phyloP scores from a whole-genome alignment of 352 stramenopile genomes.

The Pythium brassicae region DNA sequence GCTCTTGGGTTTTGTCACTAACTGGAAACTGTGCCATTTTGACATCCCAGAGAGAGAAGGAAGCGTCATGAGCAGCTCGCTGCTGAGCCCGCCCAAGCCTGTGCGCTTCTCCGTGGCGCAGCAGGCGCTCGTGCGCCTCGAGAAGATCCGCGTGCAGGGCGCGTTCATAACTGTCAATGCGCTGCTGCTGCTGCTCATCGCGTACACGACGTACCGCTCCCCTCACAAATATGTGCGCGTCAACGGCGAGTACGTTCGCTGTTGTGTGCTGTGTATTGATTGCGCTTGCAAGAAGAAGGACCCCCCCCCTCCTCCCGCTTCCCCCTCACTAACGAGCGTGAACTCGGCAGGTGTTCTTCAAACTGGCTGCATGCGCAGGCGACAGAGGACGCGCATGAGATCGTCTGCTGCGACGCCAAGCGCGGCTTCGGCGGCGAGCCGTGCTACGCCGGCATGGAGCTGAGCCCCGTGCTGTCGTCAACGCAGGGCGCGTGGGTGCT shows the following conservation, averaged over 20 bases:
- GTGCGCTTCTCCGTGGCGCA: slow-evolving; percentile 28
- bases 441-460: slow-evolving; percentile 67
- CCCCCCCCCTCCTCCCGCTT: not conserved
- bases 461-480: slow-evolving; percentile 43
- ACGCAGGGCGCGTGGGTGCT: slow-evolving; percentile 60
- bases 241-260: slow-evolving; percentile 58
- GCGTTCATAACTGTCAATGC: slow-evolving; percentile 43
- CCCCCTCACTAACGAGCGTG: slow-evolving; percentile 7
- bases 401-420: slow-evolving; percentile 51
- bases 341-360: slow-evolving; percentile 40
- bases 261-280: too few relatives aligned
- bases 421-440: slow-evolving; percentile 27
- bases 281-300: too few relatives aligned
- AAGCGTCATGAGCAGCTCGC: slow-evolving; percentile 1
- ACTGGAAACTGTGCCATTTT: not conserved
- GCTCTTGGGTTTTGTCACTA: not conserved
- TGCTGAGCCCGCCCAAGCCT: slow-evolving; percentile 11
- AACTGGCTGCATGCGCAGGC: slow-evolving; percentile 59
- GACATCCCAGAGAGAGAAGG: too few relatives aligned
- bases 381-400: slow-evolving; percentile 17
- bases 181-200: slow-evolving; percentile 50
- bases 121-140: slow-evolving; percentile 35
- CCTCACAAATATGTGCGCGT: slow-evolving; percentile 71
- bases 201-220: slow-evolving; percentile 48
- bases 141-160: slow-evolving; percentile 39